Conservation (phyloP, 768 basidiomycete species). For the Coprinellus micaceus region DNA sequence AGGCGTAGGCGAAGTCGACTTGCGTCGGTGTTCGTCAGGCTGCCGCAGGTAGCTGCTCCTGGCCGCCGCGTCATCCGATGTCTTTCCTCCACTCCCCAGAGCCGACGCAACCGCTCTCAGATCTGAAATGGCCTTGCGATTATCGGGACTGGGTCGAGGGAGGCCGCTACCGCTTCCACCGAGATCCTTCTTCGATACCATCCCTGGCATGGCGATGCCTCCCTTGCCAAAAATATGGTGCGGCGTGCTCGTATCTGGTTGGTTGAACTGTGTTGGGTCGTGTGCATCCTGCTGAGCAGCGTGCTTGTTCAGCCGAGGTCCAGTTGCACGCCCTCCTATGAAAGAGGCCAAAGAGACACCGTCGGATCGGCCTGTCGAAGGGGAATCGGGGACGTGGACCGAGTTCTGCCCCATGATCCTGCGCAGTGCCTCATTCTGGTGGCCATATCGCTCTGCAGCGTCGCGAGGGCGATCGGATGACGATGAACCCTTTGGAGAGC, state of each 20-base stretch:
- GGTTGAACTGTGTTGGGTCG: slow-evolving; percentile 64
- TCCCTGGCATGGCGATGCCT: slow-evolving; percentile 74
- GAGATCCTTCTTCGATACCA: slow-evolving; percentile 33
- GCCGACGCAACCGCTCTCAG: slow-evolving; percentile 1
- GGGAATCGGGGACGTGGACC: slow-evolving; percentile 15
- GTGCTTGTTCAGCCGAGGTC: slow-evolving; percentile 69
- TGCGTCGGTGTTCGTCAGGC: slow-evolving; percentile 3
- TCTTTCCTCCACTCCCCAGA: background rate
- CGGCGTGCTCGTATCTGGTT: slow-evolving; percentile 50
- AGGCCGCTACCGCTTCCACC: background rate
- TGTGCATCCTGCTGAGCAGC: slow-evolving; percentile 67
- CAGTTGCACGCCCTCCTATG: slow-evolving; percentile 75
- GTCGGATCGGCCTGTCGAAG: slow-evolving; percentile 31
- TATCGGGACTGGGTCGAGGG: slow-evolving; percentile 10
- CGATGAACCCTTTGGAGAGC: slow-evolving; percentile 13
- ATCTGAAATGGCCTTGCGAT: slow-evolving; percentile 8
- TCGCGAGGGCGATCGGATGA: slow-evolving; percentile 21
- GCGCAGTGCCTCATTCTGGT: slow-evolving; percentile 43
- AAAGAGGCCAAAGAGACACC: slow-evolving; percentile 76
- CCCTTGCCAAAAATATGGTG: slow-evolving; percentile 77
- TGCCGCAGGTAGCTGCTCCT: background rate
- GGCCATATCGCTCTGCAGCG: slow-evolving; percentile 34
- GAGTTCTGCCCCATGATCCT: slow-evolving; percentile 41
- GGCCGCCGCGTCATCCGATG: background rate
- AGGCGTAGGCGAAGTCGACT: slow-evolving; percentile 5